Evolutionary conservation across 2,329 filamentous ascomycete species (phyloP), one percentile per base, ranked within the genome.

Genomic region (Pseudopyricularia cyperi): DNA sequence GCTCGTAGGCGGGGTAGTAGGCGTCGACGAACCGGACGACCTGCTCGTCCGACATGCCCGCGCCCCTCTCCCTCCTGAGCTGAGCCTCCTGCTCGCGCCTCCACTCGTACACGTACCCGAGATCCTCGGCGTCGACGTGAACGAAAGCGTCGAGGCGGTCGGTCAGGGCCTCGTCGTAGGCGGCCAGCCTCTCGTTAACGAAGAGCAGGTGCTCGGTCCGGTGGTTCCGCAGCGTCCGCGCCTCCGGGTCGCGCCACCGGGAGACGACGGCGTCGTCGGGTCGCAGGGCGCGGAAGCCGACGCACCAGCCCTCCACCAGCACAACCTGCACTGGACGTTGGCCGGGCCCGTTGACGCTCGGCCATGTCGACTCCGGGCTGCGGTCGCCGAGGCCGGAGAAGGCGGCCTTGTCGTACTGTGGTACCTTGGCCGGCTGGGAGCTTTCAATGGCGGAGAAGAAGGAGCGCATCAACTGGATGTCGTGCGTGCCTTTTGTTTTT

Each of bases 301-400:
- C 81, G 65, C 85, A 93, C 90, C 89, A 95, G 17, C 90, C 89
- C 66, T 96, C 89, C 56, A 95, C 82, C 50, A 95, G 79, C 22
- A 95, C 75, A 7, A 91, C 79, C 24, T 77, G 66, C 24, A 77
- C 67, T n/a, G 66, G 70, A 2, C 62, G 65, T 51, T 77, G 71
- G 8, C 74, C 74, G 0, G 66, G 67, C 46, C 64, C 67, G 57
- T 80, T 80, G 54, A 84, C 73, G 14, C 62, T 61, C 26, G 73
- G 68, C 87, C 89, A 94, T 47, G 74, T 62, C 11, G 67, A 68
- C 53, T 76, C 67, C 0, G 83, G 78, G 1, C 78, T 71, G 49
- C 89, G 82, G 67, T 95, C 89, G 22, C 89, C 89, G 55, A 83
- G 77, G 11, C 89, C 89, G 22, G 71, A 68, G 67, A 82, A 88